phyloP scores from a whole-genome alignment of 1,284 basidiomycete genomes.

The Leucoagaricus sp. region DNA sequence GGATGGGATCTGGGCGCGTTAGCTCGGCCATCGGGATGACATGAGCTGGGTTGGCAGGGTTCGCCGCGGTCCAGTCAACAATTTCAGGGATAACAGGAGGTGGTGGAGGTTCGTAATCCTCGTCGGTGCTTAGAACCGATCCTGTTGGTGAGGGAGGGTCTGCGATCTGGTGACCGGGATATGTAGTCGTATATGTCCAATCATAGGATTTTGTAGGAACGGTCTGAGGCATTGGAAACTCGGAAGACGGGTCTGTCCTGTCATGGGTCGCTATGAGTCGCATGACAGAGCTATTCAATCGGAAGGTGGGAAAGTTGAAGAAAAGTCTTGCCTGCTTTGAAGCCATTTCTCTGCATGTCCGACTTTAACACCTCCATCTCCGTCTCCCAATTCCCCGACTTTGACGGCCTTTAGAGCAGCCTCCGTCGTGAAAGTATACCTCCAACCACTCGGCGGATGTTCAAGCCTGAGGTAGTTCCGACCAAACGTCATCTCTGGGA shows the following conservation, averaged over 20 bases:
- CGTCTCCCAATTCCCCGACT: slow-evolving; percentile 72
- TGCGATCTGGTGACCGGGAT: slow-evolving; percentile 60
- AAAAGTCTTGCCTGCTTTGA: slow-evolving; percentile 68
- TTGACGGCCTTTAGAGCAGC: slow-evolving; percentile 78
- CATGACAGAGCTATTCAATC: slow-evolving; percentile 5
- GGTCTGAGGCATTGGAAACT: slow-evolving; percentile 70
- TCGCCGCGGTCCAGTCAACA: slow-evolving; percentile 51
- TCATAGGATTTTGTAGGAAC: slow-evolving; percentile 88
- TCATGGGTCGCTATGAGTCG: slow-evolving; percentile 18
- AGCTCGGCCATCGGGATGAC: slow-evolving; percentile 81
- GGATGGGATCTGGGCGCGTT: slow-evolving; percentile 88
- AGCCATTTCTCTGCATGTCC: slow-evolving; percentile 95
- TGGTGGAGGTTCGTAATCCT: slow-evolving; percentile 19
- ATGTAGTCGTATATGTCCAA: slow-evolving; percentile 96
- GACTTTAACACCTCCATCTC: slow-evolving; percentile 91
- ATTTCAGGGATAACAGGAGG: slow-evolving; percentile 21
- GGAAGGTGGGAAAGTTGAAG: slow-evolving; percentile 11
- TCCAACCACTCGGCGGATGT: slow-evolving; percentile 63
- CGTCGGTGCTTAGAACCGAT: slow-evolving; percentile 20
- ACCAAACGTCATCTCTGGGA: slow-evolving; percentile 98
- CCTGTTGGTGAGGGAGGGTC: slow-evolving; percentile 16
- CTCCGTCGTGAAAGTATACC: slow-evolving; percentile 68
- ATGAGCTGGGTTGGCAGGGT: slow-evolving; percentile 54
- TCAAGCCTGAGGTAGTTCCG: slow-evolving; percentile 76
- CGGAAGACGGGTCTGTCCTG: slow-evolving; percentile 66